Conservation (phyloP, 495 filamentous ascomycete genomes). For the Hypoxylon perforatum region DNA sequence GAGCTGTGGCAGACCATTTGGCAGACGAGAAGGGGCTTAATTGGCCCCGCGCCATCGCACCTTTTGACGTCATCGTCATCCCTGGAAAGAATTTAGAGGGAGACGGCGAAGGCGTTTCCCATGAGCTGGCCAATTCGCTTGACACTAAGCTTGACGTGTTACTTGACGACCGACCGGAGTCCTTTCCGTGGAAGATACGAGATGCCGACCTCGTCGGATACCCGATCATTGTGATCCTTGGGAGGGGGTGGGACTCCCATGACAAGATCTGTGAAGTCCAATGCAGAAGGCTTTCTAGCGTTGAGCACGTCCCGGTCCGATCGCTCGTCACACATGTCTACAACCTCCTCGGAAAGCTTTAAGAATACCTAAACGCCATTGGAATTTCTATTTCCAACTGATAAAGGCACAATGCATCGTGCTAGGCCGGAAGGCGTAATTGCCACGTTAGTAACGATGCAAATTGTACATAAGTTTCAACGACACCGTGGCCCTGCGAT, state of each 20-base stretch:
- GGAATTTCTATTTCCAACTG: not conserved
- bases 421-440: too few relatives aligned
- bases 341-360: conserved; percentile 57
- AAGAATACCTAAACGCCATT: not conserved
- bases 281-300: conserved; percentile 66
- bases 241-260: conserved; percentile 76
- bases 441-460: not conserved
- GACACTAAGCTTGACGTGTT: conserved; percentile 60
- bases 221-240: conserved; percentile 82
- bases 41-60: conserved; percentile 89
- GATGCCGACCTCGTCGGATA: conserved; percentile 93
- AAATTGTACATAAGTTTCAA: not conserved
- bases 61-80: conserved; percentile 82
- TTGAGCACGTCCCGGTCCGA: conserved; percentile 39
- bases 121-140: conserved; percentile 54
- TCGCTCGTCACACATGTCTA: conserved; percentile 52
- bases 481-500: not conserved
- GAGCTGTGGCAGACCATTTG: conserved; percentile 80
- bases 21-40: conserved; percentile 80
- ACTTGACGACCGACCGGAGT: conserved; percentile 78
- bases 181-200: conserved; percentile 82
- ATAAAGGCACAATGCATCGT: too few relatives aligned
- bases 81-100: conserved; percentile 61
- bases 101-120: conserved; percentile 68
- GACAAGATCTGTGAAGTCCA: conserved; percentile 77